Evolutionary conservation across 139 green algal genomes (phyloP), one percentile per base, ranked within the genome.

Genomic region (Haematococcus lacustris): DNA sequence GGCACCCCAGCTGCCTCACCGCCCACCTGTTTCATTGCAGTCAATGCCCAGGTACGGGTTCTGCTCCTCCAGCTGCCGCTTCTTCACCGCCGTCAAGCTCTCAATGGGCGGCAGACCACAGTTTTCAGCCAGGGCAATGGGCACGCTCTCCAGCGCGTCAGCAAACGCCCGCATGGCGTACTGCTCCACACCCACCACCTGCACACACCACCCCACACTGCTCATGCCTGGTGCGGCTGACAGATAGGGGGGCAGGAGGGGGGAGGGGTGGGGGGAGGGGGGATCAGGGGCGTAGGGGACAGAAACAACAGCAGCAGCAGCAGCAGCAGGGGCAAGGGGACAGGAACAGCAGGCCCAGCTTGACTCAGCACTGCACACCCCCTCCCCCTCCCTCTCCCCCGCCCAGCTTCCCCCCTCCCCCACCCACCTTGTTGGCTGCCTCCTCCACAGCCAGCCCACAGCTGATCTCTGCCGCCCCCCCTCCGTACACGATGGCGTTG

Each of bases 81-180:
- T 85, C 82, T 94, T 91, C 32, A 95, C 88, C 51, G 89, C 89
- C 6, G 95, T 96, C 35, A 98, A 53, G 66, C 81, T 91, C 73
- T 98, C 92, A 65, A 74, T 68, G 51, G 59, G 70, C 3, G 87
- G 74, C 76, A 98, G 76, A 23, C 96, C 96, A 38, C 78, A 89
- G 89, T 99, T 98, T 79, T 99, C 96, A 32, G 95, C 94, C 43
- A 98, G 84, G 0, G 92, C 91, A 38, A 97, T 86, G 1, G 96
- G 96, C 3, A 98, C 81, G 1, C 86, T 80, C 53, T 98, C 53
- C 51, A 79, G 40, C 32, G 94, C 93, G 51, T 97, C 93, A 6
- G 92, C 86, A 88, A 98, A 99, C 0, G 94, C 92, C 25, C 92
- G 86, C 90, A 98, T 97, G 28, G 95, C 95, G 65, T 98, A 98